These are phyloP conservation scores for Diaporthe nobilis DNA, from an alignment of 2,329 filamentous ascomycete species.

Conservation along the genomic window DNA sequence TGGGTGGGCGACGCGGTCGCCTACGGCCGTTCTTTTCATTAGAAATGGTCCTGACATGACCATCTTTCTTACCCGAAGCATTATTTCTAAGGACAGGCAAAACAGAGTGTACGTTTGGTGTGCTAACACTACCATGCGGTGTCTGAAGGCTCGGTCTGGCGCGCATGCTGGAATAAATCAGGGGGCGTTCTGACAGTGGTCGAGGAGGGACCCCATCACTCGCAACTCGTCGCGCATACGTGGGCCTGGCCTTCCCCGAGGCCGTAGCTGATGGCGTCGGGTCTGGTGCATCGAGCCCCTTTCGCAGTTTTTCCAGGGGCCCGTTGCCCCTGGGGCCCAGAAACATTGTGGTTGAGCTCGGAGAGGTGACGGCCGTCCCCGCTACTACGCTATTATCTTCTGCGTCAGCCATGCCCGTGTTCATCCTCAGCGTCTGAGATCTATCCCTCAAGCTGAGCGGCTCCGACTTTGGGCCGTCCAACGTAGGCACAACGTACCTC, in stretches of 20 bases:
- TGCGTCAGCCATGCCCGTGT: background rate
- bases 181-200: slow-evolving; percentile 36
- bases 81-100: background rate
- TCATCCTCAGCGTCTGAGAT: background rate
- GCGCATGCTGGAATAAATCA: slow-evolving; percentile 22
- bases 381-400: background rate
- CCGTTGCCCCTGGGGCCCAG: background rate
- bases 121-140: background rate
- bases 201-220: slow-evolving; percentile 34
- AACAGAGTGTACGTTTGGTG: background rate
- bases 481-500: background rate
- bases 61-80: background rate
- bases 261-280: background rate
- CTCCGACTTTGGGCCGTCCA: too few species aligned
- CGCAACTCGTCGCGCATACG: slow-evolving; percentile 6
- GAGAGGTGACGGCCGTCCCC: background rate
- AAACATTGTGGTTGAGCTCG: background rate
- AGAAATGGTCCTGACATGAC: background rate
- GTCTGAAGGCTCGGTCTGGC: background rate
- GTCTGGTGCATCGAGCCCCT: background rate
- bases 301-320: background rate
- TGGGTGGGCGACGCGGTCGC: background rate
- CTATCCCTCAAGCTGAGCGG: background rate
- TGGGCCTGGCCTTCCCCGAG: background rate
- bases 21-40: background rate